Percentiles rank a stretch among this genome's conserved stretches.
phyloP scores from a whole-genome alignment of 805 yeast genomes.

The Debaryomyces hansenii region DNA sequence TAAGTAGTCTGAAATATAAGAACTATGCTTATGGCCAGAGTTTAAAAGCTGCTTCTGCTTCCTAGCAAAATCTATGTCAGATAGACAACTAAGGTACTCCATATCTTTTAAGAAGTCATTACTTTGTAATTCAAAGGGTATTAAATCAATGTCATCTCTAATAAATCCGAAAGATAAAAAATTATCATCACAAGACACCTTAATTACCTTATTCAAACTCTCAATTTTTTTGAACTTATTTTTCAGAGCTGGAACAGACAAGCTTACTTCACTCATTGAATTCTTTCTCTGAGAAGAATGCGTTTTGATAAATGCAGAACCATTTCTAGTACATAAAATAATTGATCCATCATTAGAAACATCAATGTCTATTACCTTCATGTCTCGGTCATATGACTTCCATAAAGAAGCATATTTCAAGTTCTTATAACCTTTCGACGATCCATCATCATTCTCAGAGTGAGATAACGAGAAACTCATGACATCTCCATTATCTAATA shows the following conservation, averaged over 20 bases:
- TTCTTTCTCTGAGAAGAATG: constrained; percentile 26
- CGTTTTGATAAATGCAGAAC: constrained; percentile 57
- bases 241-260: constrained; percentile 26
- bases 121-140: constrained; percentile 53
- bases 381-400: constrained; percentile 58
- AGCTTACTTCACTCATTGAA: constrained; percentile 29
- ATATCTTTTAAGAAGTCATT: constrained; percentile 54
- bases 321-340: constrained; percentile 65
- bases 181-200: constrained; percentile 63
- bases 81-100: constrained; percentile 51
- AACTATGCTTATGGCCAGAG: constrained; percentile 22
- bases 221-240: constrained; percentile 57
- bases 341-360: constrained; percentile 68
- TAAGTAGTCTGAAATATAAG: constrained; percentile 30
- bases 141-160: constrained; percentile 58
- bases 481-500: constrained; percentile 63
- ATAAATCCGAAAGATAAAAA: constrained; percentile 69
- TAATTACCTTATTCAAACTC: constrained; percentile 54
- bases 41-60: constrained; percentile 45
- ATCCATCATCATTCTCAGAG: constrained; percentile 13
- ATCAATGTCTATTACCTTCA: constrained; percentile 66
- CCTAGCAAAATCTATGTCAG: constrained; percentile 28
- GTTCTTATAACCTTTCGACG: constrained; percentile 24
- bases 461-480: constrained; percentile 33
- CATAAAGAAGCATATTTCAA: constrained; percentile 54